Base-by-base conservation (phyloP, 2,329 filamentous ascomycete genomes). In the Curvularia sp. region DNA sequence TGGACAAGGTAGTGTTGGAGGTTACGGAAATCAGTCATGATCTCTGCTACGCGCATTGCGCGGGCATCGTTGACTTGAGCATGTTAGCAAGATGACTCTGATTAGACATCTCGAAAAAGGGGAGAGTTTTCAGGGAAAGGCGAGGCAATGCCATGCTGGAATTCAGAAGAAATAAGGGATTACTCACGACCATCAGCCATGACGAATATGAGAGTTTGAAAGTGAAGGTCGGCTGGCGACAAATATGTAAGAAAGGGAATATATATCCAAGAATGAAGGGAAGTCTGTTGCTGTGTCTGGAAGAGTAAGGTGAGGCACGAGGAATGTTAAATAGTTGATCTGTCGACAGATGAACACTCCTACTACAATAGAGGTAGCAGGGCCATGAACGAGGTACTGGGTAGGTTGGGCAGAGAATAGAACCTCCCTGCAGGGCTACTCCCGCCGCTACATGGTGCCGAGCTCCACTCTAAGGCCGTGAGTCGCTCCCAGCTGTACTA, bases 21-120 rank as follows among this genome's bases (percentile, higher is more conserved):
- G 55, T 84, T 86, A 53, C 86, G 84, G 71, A 86, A 89, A 76
- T 89, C 86, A 62, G 83, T 83, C 78, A 89, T 86, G 70, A 89
- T 82, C 74, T 89, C 86, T 47, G 85, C 80, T 64, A 89, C 78
- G 65, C 86, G 83, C 73, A 88, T 79, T 49, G 86, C 86, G 69
- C 86, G 84, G 58, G 85, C 85, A 71, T 88, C 82, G 70, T 89
- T 89, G 66, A 87, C 86, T 89, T 15, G 55, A 41, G 18, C 4
- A 41, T 58, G 48, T 71, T 60, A 72, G 60, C 30, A 44, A 9
- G 28, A 20, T 13, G 42, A 4, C 46, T 10, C 43, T 44, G 28
- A 49, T 31, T 24, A 39, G 28, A 12, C 18, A 4, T 20, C 8
- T 9, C n/a, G 2, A 13, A 2, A n/a, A 44, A 44, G 22, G 9